Evolutionary conservation across 2,329 filamentous ascomycete genomes (phyloP), one percentile per base, ranked within the genome.

Genomic region (Nemania serpens): DNA sequence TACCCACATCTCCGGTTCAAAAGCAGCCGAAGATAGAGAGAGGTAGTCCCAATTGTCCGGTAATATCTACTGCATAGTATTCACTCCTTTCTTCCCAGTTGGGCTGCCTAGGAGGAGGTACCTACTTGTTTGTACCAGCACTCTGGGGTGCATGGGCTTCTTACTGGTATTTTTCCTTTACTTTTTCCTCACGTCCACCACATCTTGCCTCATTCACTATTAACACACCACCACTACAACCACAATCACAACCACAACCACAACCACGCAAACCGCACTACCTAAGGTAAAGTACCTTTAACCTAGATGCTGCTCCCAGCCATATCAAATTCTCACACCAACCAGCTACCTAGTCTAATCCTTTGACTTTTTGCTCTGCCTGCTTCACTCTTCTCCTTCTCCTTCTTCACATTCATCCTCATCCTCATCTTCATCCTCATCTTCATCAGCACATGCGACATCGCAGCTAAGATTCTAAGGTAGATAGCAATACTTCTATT

Each of bases 81-180:
- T 39, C 41, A 29, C 29, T 50, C 51, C 37, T 18, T 29, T 50
- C 37, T 55, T 46, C 51, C 58, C 41, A 59, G 55, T 55, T 47
- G 39, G 39, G 51, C 20, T 46, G 39, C 45, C 13, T 55, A 46
- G 46, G 7, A 29, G 7, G 25, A 7, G 3, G 25, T 29, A 29
- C 4, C 4, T 29, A 29, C 25, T 7, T 29, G 25, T 7, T 29
- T 29, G 25, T 29, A 29, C 39, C 15, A 29, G 36, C 33, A 47
- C 34, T 36, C 15, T 22, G 55, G 33, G 39, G 3, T 29, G 15
- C 37, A 29, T 42, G 25, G 3, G 25, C 4, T 7, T 29, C 25
- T 29, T 29, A 29, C 25, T 29, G 25, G 25, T 29, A 7, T 29
- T 29, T 29, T 29, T 29, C 25, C 12, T 22, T 45, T 20, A 46